A percentile compares a stretch with the other conserved stretches of the same genome.
Evolutionary conservation across 2,329 filamentous ascomycete genomes (phyloP).

Genomic region (Trichoderma oligosporum): DNA sequence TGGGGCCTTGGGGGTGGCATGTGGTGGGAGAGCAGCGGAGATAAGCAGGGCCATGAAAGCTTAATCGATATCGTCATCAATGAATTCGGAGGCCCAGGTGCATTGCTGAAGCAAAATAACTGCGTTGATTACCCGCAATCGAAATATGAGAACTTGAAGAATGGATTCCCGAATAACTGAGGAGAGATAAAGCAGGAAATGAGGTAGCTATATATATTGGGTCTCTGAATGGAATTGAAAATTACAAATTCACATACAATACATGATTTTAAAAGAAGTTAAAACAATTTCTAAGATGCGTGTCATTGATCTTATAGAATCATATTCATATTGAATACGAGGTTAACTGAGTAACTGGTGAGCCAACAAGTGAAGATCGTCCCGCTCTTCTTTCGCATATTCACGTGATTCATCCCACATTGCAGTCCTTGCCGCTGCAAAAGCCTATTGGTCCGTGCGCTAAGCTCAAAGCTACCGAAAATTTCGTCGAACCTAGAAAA

Average conservation of each 20-base stretch:
- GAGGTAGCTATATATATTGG: background rate
- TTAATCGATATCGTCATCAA: constrained; percentile 64
- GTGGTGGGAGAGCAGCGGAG: constrained; percentile 93
- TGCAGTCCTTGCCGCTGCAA: background rate
- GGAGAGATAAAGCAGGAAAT: background rate
- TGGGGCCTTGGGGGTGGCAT: constrained; percentile 78
- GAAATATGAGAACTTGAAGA: constrained; percentile 67
- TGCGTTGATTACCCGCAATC: constrained; percentile 60
- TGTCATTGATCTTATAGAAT: too few relatives aligned
- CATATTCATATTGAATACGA: too few relatives aligned
- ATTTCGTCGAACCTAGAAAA: constrained; percentile 24
- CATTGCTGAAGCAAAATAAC: constrained; percentile 53
- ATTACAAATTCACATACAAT: too few relatives aligned
- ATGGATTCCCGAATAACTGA: constrained; percentile 51
- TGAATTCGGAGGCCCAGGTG: constrained; percentile 50
- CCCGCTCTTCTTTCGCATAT: constrained; percentile 20
- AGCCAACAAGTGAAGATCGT: too few relatives aligned
- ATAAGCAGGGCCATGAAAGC: constrained; percentile 62
- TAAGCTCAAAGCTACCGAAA: constrained; percentile 25
- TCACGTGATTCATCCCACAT: constrained; percentile 24
- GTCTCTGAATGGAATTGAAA: background rate
- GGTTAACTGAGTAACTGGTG: too few relatives aligned
- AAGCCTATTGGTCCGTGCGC: constrained; percentile 24
- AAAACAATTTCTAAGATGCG: too few relatives aligned
- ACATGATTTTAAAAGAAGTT: too few relatives aligned